Base-by-base conservation (phyloP, 805 yeast species). In the Hagleromyces aurorensis region DNA sequence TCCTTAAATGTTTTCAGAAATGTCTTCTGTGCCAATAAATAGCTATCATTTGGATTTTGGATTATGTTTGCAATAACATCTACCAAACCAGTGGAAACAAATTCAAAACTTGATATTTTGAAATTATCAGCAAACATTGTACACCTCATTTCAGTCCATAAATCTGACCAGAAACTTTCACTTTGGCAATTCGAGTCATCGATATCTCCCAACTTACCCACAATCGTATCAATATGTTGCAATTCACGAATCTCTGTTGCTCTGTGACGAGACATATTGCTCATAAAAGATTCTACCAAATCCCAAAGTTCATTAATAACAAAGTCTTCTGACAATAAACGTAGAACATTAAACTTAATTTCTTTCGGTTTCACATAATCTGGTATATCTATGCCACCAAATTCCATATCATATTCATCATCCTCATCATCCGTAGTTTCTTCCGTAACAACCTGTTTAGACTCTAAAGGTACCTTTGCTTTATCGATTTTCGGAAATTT, bases 51-150 rank as follows among this genome's bases (percentile, higher is more conserved):
- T 23, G 39, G 40, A 9, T 21, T 40, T 4, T 44, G 35, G 24
- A 53, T 32, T 11, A 37, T 27, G 14, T 49, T 46, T 24, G 55
- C 35, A 16, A 41, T 29, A 26, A 62, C 44, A 5, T 62, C 61
- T 6, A 79, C 64, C 5, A 82, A 51, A 0, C 86, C 86, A 2
- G 86, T 79, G 2, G 79, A 67, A 5, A 76, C 64, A 19, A 86
- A 59, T 49, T 85, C 94, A 57, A 75, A 83, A 35, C 87, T 77
- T 0, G 94, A 82, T 4, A 80, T 59, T 5, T 43, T 38, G 21
- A 38, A 46, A 6, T 36, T 32, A 1, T 49, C 48, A 12, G 38
- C 41, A 10, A 62, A 59, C 15, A 70, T 43, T 1, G 61, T 48
- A 4, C 37, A 30, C 8, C 53, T 55, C 4, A 75, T 50, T 23